Percentiles rank a stretch among this genome's conserved stretches.
phyloP scores from a whole-genome alignment of 805 yeast species.

The Candida broadrunensis region DNA sequence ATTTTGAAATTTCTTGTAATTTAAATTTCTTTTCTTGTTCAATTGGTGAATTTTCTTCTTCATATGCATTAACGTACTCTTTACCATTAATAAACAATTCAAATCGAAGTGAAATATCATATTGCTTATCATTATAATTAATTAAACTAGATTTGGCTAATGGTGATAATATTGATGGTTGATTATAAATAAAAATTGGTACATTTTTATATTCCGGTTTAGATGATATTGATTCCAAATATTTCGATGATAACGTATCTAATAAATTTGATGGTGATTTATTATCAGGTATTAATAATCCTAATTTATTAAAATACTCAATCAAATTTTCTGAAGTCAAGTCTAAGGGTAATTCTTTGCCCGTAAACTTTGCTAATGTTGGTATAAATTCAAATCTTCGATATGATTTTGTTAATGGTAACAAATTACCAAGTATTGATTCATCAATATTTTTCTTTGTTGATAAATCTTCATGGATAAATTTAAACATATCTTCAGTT shows the following conservation, averaged over 20 bases:
- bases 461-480: slow-evolving; percentile 32
- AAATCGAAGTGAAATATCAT: slow-evolving; percentile 63
- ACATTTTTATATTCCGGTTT: slow-evolving; percentile 14
- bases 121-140: slow-evolving; percentile 21
- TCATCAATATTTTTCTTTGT: not conserved
- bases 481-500: slow-evolving; percentile 56
- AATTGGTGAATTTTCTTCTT: slow-evolving; percentile 89
- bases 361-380: slow-evolving; percentile 55
- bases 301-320: slow-evolving; percentile 35
- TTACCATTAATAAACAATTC: slow-evolving; percentile 78
- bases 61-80: slow-evolving; percentile 91
- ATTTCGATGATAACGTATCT: slow-evolving; percentile 59
- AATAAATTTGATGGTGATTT: slow-evolving; percentile 58
- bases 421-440: not conserved
- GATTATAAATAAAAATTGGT: slow-evolving; percentile 78
- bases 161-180: slow-evolving; percentile 85
- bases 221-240: slow-evolving; percentile 61
- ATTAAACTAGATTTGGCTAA: slow-evolving; percentile 64
- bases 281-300: slow-evolving; percentile 33
- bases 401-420: slow-evolving; percentile 5
- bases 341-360: slow-evolving; percentile 44
- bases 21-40: slow-evolving; percentile 63
- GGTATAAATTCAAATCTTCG: slow-evolving; percentile 61
- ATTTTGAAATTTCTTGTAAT: slow-evolving; percentile 51
- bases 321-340: slow-evolving; percentile 40